phyloP scores from a whole-genome alignment of 768 basidiomycete genomes.

The Tylopilus felleus region DNA sequence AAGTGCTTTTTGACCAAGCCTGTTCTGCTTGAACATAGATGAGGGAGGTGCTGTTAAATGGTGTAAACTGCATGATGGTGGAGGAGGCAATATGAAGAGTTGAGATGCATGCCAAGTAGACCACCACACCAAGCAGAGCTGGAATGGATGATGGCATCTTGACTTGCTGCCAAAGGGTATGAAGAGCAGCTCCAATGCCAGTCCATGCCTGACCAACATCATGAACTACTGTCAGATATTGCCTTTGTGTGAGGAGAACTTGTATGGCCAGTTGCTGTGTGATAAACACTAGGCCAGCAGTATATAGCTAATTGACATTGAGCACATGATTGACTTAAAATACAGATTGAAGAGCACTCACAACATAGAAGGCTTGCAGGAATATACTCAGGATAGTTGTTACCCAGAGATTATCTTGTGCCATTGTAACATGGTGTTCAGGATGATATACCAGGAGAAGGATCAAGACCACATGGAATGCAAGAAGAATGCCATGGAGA shows the following conservation, averaged over 20 bases:
- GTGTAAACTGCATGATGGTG: constrained; percentile 17
- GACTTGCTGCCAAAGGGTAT: constrained; percentile 16
- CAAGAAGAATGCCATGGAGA: neutral
- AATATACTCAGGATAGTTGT: neutral
- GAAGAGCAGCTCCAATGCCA: constrained; percentile 20
- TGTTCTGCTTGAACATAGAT: neutral
- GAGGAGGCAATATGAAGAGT: constrained; percentile 20
- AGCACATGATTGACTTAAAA: no score
- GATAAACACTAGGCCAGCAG: constrained; percentile 18
- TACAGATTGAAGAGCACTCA: neutral
- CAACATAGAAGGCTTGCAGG: neutral
- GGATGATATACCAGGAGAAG: neutral
- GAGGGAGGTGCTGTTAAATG: constrained; percentile 4
- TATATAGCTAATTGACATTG: constrained; percentile 7
- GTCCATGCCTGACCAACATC: constrained; percentile 21
- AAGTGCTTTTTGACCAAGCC: constrained; percentile 4
- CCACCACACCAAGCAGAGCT: constrained; percentile 8
- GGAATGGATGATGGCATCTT: constrained; percentile 8
- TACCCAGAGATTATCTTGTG: neutral
- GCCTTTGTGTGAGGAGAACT: neutral
- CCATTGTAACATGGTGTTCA: neutral
- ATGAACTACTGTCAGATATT: constrained; percentile 21
- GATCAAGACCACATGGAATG: neutral
- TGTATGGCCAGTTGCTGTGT: constrained; percentile 19
- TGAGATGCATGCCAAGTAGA: constrained; percentile 18